Evolutionary conservation across 164 flowering plant genomes (phyloP).

Genomic region (grape (Vitis vinifera)): DNA sequence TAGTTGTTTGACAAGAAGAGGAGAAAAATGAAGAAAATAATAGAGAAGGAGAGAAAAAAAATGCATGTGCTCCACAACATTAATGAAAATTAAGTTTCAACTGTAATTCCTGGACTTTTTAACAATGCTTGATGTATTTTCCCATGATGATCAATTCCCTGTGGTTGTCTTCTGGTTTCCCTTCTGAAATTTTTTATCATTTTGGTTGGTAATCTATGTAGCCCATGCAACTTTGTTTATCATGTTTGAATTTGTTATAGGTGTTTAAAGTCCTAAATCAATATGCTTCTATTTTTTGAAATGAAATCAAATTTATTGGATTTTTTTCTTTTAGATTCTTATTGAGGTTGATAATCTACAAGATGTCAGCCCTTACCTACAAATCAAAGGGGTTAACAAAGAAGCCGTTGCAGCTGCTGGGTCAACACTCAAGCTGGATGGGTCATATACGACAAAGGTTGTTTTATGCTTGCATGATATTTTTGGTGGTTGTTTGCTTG

Average conservation of each 20-base stretch:
- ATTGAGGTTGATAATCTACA: constrained; percentile 94
- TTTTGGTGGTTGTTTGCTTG: neutral
- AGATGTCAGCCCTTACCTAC: constrained; percentile 82
- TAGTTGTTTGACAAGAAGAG: too few relatives aligned
- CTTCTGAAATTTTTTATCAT: neutral
- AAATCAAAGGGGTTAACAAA: constrained; percentile 91
- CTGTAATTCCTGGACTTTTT: too few relatives aligned
- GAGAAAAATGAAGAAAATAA: too few relatives aligned
- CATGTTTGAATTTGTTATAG: neutral
- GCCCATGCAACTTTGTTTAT: neutral
- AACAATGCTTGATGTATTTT: too few relatives aligned
- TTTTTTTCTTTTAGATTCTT: constrained; percentile 53
- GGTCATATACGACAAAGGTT: constrained; percentile 99
- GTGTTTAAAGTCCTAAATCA: neutral
- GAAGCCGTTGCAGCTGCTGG: constrained; percentile 91
- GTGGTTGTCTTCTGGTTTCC: too few relatives aligned
- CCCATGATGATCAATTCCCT: too few relatives aligned
- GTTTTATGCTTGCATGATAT: neutral
- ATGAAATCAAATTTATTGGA: constrained; percentile 2
- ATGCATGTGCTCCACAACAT: too few relatives aligned
- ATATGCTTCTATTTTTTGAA: constrained; percentile 5
- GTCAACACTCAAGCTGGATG: constrained; percentile 72
- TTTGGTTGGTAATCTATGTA: neutral
- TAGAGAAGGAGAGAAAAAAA: too few relatives aligned
- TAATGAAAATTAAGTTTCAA: too few relatives aligned